phyloP scores from a whole-genome alignment of 2,329 filamentous ascomycete species.

The Aspergillus awamori region DNA sequence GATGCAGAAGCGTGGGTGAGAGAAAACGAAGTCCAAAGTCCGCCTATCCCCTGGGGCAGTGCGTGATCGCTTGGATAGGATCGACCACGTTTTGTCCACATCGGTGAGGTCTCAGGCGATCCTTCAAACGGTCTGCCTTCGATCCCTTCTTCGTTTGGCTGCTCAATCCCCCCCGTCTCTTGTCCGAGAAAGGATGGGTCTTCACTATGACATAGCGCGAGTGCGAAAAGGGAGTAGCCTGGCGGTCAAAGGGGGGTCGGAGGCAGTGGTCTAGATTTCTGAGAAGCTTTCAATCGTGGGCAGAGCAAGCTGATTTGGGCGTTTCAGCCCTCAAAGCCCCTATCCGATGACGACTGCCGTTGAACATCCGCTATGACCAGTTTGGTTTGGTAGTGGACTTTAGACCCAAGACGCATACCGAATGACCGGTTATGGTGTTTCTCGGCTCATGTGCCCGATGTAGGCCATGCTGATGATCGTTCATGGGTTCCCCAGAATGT shows the following conservation, averaged over 20 bases:
- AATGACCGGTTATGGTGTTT: constrained; percentile 13
- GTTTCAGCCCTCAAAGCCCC: constrained; percentile 25
- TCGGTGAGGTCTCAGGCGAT: constrained; percentile 20
- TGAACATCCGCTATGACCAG: constrained; percentile 6
- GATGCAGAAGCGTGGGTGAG: not conserved
- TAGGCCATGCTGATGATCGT: constrained; percentile 16
- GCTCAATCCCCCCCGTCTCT: not conserved
- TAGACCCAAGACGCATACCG: constrained; percentile 17
- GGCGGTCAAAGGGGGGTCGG: constrained; percentile 1
- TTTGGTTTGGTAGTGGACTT: not conserved
- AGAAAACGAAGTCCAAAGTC: constrained; percentile 2
- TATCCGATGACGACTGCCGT: constrained; percentile 15
- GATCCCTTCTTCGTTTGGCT: constrained; percentile 10
- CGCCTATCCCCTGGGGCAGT: constrained; percentile 19
- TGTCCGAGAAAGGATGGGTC: constrained; percentile 1
- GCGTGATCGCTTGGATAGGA: constrained; percentile 17
- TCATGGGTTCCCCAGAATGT: constrained; percentile 24
- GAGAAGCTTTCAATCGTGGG: constrained; percentile 18
- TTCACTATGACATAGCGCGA: constrained; percentile 14
- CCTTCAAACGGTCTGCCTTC: constrained; percentile 17
- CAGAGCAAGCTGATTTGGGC: constrained; percentile 10
- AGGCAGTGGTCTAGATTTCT: constrained; percentile 20
- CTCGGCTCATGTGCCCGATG: constrained; percentile 22
- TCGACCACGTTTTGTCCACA: constrained; percentile 26
- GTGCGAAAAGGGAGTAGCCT: constrained; percentile 8